Conservation (phyloP, 345 rosid species). For the rapeseed (Brassica napus) region Da-Ae NC_063444.1:2380001-2380500, state of each 20-base stretch:
- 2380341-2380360: not conserved
- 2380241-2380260: too few species aligned
- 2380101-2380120: not conserved
- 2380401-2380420: not conserved
- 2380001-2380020: too few species aligned
- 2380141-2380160: not conserved
- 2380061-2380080: too few species aligned
- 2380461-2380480: conserved; percentile 13
- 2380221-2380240: too few species aligned
- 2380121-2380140: not conserved
- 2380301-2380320: too few species aligned
- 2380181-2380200: too few species aligned
- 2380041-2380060: too few species aligned
- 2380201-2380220: too few species aligned
- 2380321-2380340: too few species aligned
- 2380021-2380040: too few species aligned
- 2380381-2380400: not conserved
- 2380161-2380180: not conserved
- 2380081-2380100: not conserved
- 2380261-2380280: too few species aligned
- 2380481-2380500: conserved; percentile 17
- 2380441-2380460: not conserved
- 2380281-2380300: too few species aligned
- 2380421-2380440: not conserved
- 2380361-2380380: not conserved